Conservation (phyloP, 1,284 basidiomycete genomes). For the Microbotryomycetes sp. region DNA sequence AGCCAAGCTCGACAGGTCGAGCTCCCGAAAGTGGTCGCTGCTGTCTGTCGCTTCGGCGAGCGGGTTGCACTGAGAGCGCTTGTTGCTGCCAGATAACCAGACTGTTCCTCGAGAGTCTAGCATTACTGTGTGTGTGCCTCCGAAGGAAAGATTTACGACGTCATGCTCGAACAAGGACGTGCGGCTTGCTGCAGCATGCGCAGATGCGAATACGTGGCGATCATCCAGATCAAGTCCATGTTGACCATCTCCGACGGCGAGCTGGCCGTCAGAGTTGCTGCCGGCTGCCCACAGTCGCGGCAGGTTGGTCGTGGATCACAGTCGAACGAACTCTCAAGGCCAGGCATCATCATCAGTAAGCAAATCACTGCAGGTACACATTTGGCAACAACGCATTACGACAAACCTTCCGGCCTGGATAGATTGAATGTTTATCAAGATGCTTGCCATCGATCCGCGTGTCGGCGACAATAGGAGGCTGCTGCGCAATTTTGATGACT, state of each 20-base stretch:
- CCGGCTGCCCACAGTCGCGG: slow-evolving; percentile 48
- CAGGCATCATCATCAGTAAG: too few relatives aligned
- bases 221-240: slow-evolving; percentile 52
- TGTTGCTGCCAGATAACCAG: slow-evolving; percentile 17
- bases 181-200: slow-evolving; percentile 26
- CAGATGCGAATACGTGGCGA: slow-evolving; percentile 50
- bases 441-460: too few relatives aligned
- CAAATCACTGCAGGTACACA: too few relatives aligned
- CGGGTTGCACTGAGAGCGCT: slow-evolving; percentile 11
- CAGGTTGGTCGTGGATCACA: too few relatives aligned
- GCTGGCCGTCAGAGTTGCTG: slow-evolving; percentile 69
- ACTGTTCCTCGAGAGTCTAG: slow-evolving; percentile 37
- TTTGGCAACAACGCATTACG: too few relatives aligned
- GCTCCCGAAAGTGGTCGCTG: not conserved
- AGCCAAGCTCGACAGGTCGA: not conserved
- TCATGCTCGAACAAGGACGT: not conserved
- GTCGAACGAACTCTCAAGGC: too few relatives aligned
- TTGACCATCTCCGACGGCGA: slow-evolving; percentile 49
- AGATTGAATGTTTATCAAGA: too few relatives aligned
- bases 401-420: too few relatives aligned
- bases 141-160: slow-evolving; percentile 50
- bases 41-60: not conserved
- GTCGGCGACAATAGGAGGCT: too few relatives aligned
- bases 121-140: slow-evolving; percentile 59
- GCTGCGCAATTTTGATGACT: too few relatives aligned